These are phyloP conservation scores for Metarhizium anisopliae DNA, from an alignment of 2,329 filamentous ascomycete genomes.

Conservation along the genomic window DNA sequence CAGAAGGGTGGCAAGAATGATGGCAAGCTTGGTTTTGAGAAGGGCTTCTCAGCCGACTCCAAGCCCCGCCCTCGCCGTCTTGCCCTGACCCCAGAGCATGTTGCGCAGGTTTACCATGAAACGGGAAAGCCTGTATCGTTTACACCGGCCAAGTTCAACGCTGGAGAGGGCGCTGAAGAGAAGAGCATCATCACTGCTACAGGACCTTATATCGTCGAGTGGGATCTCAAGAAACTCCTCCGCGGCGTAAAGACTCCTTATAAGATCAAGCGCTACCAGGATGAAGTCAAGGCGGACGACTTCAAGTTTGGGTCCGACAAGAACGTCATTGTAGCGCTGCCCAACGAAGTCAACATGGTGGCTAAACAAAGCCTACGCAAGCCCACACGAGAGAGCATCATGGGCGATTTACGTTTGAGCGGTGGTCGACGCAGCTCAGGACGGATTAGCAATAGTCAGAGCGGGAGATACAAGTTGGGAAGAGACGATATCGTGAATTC, in stretches of 20 bases:
- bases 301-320: constrained; percentile 97
- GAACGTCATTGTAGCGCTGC: constrained; percentile 93
- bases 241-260: constrained; percentile 78
- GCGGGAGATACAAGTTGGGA: constrained; percentile 63
- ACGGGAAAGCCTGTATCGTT: constrained; percentile 81
- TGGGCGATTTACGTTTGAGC: constrained; percentile 43
- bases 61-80: constrained; percentile 92
- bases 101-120: constrained; percentile 96
- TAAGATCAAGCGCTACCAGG: constrained; percentile 90
- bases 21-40: constrained; percentile 96
- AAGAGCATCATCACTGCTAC: constrained; percentile 96
- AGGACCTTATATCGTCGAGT: constrained; percentile 92
- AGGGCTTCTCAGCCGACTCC: constrained; percentile 79
- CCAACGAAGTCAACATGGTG: constrained; percentile 98
- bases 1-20: constrained; percentile 94
- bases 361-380: constrained; percentile 75
- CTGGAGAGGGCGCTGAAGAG: constrained; percentile 69
- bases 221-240: constrained; percentile 87
- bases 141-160: constrained; percentile 90
- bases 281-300: constrained; percentile 95
- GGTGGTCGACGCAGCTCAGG: constrained; percentile 40
- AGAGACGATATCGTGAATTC: constrained; percentile 78
- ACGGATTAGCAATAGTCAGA: constrained; percentile 42
- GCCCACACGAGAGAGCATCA: constrained; percentile 90
- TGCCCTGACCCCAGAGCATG: constrained; percentile 79